Base-by-base conservation (phyloP, 2,329 filamentous ascomycete genomes). In the Amauroascus verrucosus region DNA sequence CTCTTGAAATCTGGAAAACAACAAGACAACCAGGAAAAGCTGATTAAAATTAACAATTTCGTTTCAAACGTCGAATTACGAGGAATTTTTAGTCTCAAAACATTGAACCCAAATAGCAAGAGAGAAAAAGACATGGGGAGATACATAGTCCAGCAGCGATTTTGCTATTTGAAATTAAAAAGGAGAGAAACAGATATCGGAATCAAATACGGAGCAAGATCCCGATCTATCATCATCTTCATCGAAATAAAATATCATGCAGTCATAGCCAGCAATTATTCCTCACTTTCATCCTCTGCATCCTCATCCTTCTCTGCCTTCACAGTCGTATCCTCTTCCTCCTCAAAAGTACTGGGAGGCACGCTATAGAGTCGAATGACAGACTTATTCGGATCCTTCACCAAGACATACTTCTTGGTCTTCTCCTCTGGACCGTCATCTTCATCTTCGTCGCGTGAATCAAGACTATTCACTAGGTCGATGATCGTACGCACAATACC, bases 401-500 rank as follows among this genome's bases (percentile, higher is more conserved):
- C 77, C 24, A 84, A 74, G 47, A 76, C 70, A 59, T 73, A 76
- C 62, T 75, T 76, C 65, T 70, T 73, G 35, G 70, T 62, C 57
- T 67, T 67, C 38, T 70, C 65, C 18, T 65, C 69, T 28, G 65
- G 62, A 32, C 59, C 61, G 9, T 58, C 60, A n/a, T 61, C 63
- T 49, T 66, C 58, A 33, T 73, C 70, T 18, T 71, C 61, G 20
- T 56, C 66, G 60, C 65, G 56, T 14, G 59, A 58, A 49, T 68
- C 64, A 51, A 72, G 63, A 26, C 66, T 62, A 51, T 66, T 65
- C 54, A 75, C 70, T 50, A 97, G 94, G 72, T 98, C 93, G 63
- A 88, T 88, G 66, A 98, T 96, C 48, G 93, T 98, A 61, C 93
- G 88, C 56, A 98, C 93, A 61, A 98, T 97, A 71, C 93, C 93